phyloP scores from a whole-genome alignment of 2,329 filamentous ascomycete genomes.

The Coniosporium tulheliwenetii region DNA sequence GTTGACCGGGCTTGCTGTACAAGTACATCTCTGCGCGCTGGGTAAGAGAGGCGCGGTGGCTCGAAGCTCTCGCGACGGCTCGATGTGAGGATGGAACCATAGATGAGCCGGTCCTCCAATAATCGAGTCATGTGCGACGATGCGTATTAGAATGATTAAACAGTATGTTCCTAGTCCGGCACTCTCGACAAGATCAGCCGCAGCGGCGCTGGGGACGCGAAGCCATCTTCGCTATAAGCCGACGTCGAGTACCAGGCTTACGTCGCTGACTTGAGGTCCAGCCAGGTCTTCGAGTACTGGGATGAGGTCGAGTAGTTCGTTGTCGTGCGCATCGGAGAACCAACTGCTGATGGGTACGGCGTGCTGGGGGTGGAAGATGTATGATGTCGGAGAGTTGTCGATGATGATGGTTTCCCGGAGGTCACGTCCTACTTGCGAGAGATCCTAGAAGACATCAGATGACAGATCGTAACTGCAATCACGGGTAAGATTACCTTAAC shows the following conservation, averaged over 20 bases:
- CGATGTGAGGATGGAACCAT: too few species aligned
- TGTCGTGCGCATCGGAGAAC: conserved; percentile 99
- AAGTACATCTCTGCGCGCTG: too few species aligned
- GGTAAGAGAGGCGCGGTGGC: too few species aligned
- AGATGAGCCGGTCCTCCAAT: too few species aligned
- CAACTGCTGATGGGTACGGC: conserved; percentile 98
- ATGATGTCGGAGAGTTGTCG: conserved; percentile 96
- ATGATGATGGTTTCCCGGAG: conserved; percentile 98
- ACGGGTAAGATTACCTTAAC: conserved; percentile 49
- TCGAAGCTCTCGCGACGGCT: too few species aligned
- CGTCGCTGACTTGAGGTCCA: conserved; percentile 74
- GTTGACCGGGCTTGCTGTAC: too few species aligned
- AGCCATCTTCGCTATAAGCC: conserved; percentile 30
- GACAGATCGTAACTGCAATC: conserved; percentile 1
- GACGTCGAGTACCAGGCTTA: conserved; percentile 94
- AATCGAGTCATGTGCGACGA: too few species aligned
- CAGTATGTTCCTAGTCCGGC: too few species aligned
- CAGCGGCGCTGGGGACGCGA: too few species aligned
- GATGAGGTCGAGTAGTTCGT: conserved; percentile 92
- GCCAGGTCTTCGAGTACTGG: conserved; percentile 96
- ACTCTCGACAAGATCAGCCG: too few species aligned
- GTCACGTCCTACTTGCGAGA: conserved; percentile 91
- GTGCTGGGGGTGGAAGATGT: conserved; percentile 98
- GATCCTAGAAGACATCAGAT: conserved; percentile 38
- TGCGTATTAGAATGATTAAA: too few species aligned